Conservation (phyloP, 345 rosid genomes). For the Erodium maritimum region DNA sequence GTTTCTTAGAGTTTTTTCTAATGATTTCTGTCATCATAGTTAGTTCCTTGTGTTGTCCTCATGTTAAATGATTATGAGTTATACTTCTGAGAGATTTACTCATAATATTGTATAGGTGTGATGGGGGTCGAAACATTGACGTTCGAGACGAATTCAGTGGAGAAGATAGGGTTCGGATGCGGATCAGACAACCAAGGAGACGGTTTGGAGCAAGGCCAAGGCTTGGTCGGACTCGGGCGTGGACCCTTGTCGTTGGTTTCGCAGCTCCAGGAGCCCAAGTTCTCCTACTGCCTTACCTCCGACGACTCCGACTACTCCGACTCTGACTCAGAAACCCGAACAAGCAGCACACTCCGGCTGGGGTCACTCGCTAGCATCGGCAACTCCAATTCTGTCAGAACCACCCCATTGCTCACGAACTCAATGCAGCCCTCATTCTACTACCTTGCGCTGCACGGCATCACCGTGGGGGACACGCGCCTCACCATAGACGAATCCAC, state of each 20-base stretch:
- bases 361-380: constrained; percentile 32
- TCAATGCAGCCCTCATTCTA: constrained; percentile 71
- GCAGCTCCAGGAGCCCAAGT: constrained; percentile 57
- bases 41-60: too few species aligned
- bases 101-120: constrained; percentile 10
- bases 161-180: constrained; percentile 64
- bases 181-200: constrained; percentile 71
- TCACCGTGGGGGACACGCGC: constrained; percentile 56
- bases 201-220: constrained; percentile 75
- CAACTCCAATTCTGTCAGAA: constrained; percentile 16
- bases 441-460: constrained; percentile 75
- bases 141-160: constrained; percentile 33
- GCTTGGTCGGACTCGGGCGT: constrained; percentile 81
- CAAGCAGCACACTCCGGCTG: constrained; percentile 51
- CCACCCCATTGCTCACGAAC: constrained; percentile 45
- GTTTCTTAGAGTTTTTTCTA: too few species aligned
- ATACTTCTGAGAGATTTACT: too few species aligned
- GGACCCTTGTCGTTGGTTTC: constrained; percentile 79
- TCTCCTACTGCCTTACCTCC: constrained; percentile 71
- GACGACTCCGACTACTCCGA: too few species aligned
- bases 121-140: constrained; percentile 65
- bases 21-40: too few species aligned
- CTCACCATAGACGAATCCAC: constrained; percentile 50
- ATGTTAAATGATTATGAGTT: too few species aligned
- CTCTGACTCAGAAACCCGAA: constrained; percentile 36